A percentile compares a stretch with the other conserved stretches of the same genome.
These are phyloP conservation scores for Tricholoma saponaceum DNA, from an alignment of 768 basidiomycete species.

Conservation along the genomic window DNA sequence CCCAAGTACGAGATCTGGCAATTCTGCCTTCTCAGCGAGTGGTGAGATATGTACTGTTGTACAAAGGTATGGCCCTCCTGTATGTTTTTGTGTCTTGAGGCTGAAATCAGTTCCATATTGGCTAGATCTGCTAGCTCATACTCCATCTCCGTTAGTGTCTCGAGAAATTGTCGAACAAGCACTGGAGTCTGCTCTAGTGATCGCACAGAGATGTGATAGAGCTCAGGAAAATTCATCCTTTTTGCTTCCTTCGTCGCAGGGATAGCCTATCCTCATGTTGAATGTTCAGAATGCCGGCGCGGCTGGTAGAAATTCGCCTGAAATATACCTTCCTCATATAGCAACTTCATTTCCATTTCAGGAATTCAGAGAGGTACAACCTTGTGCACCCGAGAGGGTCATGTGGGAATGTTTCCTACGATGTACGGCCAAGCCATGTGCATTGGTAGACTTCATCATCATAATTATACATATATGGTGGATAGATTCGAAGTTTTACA, in stretches of 20 bases:
- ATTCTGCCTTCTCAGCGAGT: constrained; percentile 62
- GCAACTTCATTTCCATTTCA: not conserved
- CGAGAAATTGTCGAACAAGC: constrained; percentile 42
- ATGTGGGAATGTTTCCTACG: no score
- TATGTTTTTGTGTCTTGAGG: not conserved
- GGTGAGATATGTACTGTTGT: constrained; percentile 59
- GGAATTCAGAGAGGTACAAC: no score
- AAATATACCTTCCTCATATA: not conserved
- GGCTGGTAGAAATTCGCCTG: no score
- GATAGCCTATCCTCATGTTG: no score
- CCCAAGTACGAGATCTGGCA: constrained; percentile 50
- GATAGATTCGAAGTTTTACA: no score
- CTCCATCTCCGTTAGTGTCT: constrained; percentile 40
- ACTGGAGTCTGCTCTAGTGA: constrained; percentile 38
- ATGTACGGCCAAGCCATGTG: no score
- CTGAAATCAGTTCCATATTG: not conserved
- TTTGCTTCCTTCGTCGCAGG: not conserved
- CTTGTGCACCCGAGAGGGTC: no score
- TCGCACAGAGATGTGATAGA: constrained; percentile 45
- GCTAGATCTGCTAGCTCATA: constrained; percentile 48
- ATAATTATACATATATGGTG: no score
- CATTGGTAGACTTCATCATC: no score
- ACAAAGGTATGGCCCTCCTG: constrained; percentile 40
- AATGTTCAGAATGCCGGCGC: no score
- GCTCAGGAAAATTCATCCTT: constrained; percentile 49